A percentile compares a stretch with the other conserved stretches of the same genome.
phyloP scores from a whole-genome alignment of 2,329 filamentous ascomycete genomes.

The Colletotrichum tofieldiae region DNA sequence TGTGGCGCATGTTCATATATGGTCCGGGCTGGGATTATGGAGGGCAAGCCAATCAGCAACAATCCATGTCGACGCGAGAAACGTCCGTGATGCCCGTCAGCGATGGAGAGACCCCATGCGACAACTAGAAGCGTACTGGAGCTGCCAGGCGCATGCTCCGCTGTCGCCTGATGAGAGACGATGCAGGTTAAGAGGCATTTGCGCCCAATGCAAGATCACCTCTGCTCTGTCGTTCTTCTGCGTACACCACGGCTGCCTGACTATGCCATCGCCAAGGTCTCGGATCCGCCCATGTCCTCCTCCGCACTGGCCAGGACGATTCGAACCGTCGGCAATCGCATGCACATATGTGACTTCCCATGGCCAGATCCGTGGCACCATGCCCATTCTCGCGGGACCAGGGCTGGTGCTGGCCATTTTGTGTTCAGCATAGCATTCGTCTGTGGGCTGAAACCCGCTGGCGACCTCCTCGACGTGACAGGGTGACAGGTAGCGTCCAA shows the following conservation, averaged over 20 bases:
- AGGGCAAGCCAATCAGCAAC: slow-evolving; percentile 50
- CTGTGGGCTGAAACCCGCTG: slow-evolving; percentile 24
- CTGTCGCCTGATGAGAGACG: slow-evolving; percentile 31
- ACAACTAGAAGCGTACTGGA: background rate
- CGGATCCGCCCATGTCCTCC: slow-evolving; percentile 32
- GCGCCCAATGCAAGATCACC: slow-evolving; percentile 16
- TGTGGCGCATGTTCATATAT: slow-evolving; percentile 54
- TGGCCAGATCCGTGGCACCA: slow-evolving; percentile 51
- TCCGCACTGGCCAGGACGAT: slow-evolving; percentile 26
- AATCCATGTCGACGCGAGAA: slow-evolving; percentile 20
- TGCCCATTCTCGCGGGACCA: background rate
- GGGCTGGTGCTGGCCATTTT: background rate
- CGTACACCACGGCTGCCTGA: slow-evolving; percentile 8
- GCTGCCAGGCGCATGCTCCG: slow-evolving; percentile 27
- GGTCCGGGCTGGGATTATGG: slow-evolving; percentile 47
- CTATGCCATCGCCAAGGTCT: slow-evolving; percentile 27
- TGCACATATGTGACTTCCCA: slow-evolving; percentile 50
- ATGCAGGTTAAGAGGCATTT: slow-evolving; percentile 26
- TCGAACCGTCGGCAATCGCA: slow-evolving; percentile 49
- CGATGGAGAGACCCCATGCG: slow-evolving; percentile 38
- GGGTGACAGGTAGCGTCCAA: slow-evolving; percentile 18
- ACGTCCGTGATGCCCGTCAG: slow-evolving; percentile 47
- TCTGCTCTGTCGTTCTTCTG: slow-evolving; percentile 1
- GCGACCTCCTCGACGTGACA: slow-evolving; percentile 8
- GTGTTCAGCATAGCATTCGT: slow-evolving; percentile 13